phyloP scores from a whole-genome alignment of 2,329 filamentous ascomycete genomes.

The Xylariaceae sp. region DNA sequence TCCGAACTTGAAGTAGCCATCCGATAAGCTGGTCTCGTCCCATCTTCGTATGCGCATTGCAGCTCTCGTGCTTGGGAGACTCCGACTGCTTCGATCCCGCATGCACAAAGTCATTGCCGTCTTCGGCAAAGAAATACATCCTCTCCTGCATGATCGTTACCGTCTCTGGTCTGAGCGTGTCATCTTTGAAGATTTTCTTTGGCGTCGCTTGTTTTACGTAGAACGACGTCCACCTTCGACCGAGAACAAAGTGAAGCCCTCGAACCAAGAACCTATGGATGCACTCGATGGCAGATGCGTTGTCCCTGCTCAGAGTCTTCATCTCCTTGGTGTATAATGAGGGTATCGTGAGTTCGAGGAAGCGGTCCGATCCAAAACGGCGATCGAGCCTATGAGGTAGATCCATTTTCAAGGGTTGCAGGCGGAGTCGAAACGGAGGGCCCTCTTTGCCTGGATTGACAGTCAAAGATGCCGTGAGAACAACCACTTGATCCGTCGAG shows the following conservation, averaged over 20 bases:
- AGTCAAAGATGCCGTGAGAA: slow-evolving; percentile 40
- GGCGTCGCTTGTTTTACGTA: slow-evolving; percentile 37
- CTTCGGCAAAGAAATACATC: slow-evolving; percentile 51
- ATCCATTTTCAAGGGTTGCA: slow-evolving; percentile 47
- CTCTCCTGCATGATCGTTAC: slow-evolving; percentile 37
- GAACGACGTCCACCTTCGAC: slow-evolving; percentile 45
- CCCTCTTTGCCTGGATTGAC: slow-evolving; percentile 34
- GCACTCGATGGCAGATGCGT: slow-evolving; percentile 2
- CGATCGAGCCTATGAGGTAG: slow-evolving; percentile 47
- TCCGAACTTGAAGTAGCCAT: slow-evolving; percentile 46
- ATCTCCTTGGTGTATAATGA: slow-evolving; percentile 30
- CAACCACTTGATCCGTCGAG: slow-evolving; percentile 35
- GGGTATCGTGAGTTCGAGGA: slow-evolving; percentile 52
- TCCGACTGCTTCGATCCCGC: slow-evolving; percentile 27
- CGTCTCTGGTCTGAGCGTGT: slow-evolving; percentile 28
- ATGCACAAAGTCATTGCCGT: slow-evolving; percentile 41
- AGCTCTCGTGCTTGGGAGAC: slow-evolving; percentile 25
- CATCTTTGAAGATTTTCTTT: slow-evolving; percentile 37
- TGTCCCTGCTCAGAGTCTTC: slow-evolving; percentile 30
- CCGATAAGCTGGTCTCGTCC: slow-evolving; percentile 41
- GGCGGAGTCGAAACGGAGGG: slow-evolving; percentile 41
- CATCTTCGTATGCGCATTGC: slow-evolving; percentile 26
- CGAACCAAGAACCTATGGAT: slow-evolving; percentile 38
- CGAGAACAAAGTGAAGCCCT: slow-evolving; percentile 39
- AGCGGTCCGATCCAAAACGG: slow-evolving; percentile 54